Evolutionary conservation across 306 rosid species (phyloP), one percentile per base, ranked within the genome.

Genomic region (Mimosa bimucronata): DNA sequence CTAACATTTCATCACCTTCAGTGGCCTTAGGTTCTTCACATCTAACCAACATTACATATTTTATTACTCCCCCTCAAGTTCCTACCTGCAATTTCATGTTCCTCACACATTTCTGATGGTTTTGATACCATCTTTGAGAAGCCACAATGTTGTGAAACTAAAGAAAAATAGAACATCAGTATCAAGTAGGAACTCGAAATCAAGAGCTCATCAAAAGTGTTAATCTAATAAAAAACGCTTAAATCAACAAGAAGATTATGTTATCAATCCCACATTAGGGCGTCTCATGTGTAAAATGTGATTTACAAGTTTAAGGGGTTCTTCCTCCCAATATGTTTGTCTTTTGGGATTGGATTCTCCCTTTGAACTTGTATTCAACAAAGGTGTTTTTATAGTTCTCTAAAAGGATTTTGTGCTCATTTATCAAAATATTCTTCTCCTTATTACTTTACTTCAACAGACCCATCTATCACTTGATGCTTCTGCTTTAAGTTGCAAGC

Each of bases 41-140:
- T 81, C 82, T 64, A 85, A 86, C 92, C 79, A 92, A 81, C 84
- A 90, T 82, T 19, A 83, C 83, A 73, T 79, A 92, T 78, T n/a
- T 92, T 93, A 74, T 86, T 84, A 60, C 61, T 82, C 73, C 84
- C 88, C 77, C 79, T 85, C 37, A 23, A 79, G 81, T 60, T 80
- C 83, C 28, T 80, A 66, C 26, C 81, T 2, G 77, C 52, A 61
- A 44, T 77, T 68, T 71, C 77, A 71, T 75, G 83, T 80, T 86
- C 84, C 34, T 66, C 89, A n/a, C 76, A 76, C 78, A 85, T 86
- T 71, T 80, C 88, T 6, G 84, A 77, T 44, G 91, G 76, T 85
- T 80, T 83, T 74, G 58, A 66, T 84, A 76, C 86, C 85, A 76
- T 85, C 80, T 62, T 76, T 57, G 41, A 73, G 68, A 79, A 52